A percentile compares a stretch with the other conserved stretches of the same genome.
Conservation (phyloP, 2,329 filamentous ascomycete species). For the Colletotrichum zoysiae region DNA sequence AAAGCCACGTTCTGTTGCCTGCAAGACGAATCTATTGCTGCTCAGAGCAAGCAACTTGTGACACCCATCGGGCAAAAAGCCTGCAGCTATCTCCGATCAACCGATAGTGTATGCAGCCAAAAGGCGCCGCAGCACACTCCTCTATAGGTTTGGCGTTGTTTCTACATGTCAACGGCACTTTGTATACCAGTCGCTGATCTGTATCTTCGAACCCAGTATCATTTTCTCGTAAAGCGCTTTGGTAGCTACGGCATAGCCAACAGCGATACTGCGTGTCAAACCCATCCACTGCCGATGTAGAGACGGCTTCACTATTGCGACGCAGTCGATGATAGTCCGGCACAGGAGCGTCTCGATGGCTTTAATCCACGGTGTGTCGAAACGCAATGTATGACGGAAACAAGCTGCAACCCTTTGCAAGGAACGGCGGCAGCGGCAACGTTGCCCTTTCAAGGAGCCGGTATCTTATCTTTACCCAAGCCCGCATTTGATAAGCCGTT, state of each 20-base stretch:
- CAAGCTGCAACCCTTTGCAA: no score
- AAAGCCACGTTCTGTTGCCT: no score
- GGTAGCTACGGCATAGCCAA: no score
- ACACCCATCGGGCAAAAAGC: no score
- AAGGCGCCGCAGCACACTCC: background rate
- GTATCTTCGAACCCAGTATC: background rate
- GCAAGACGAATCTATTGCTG: no score
- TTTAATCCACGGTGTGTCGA: no score
- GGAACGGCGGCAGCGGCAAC: background rate
- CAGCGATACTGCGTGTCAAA: background rate
- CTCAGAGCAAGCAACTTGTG: no score
- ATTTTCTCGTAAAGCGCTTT: background rate
- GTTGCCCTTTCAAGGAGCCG: background rate
- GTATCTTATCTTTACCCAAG: background rate
- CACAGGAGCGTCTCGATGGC: background rate
- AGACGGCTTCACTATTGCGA: rapidly evolving
- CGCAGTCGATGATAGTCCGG: background rate
- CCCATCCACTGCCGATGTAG: background rate
- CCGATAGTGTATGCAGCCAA: background rate
- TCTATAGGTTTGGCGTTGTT: background rate
- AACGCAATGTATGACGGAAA: background rate
- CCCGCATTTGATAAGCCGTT: background rate
- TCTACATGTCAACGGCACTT: background rate
- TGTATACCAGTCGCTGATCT: rapidly evolving
- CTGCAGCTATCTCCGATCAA: no score